phyloP scores from a whole-genome alignment of 2,329 filamentous ascomycete genomes.

The Myriosclerotinia duriaeana region DNA sequence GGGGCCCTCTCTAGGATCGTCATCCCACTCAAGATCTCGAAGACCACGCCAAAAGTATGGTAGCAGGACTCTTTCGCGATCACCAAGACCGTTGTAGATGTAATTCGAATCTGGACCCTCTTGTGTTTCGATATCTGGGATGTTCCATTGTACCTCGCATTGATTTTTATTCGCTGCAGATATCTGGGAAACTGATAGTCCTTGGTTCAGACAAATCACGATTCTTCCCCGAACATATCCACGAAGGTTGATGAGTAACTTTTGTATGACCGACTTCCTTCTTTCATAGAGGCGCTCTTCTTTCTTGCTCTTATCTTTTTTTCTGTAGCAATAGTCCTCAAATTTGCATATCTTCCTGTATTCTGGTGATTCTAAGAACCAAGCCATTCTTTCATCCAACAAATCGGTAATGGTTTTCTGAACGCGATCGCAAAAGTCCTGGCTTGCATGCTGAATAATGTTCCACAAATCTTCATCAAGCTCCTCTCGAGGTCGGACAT shows the following conservation, averaged over 20 bases:
- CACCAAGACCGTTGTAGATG: neutral
- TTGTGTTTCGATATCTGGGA: neutral
- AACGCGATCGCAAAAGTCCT: conserved; percentile 52
- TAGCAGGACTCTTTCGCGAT: conserved; percentile 12
- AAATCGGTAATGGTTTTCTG: conserved; percentile 41
- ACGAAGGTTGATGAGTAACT: conserved; percentile 5
- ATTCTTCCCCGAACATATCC: conserved; percentile 25
- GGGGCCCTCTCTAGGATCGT: neutral
- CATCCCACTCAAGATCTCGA: conserved; percentile 8
- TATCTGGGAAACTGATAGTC: neutral
- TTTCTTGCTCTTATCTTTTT: conserved; percentile 3
- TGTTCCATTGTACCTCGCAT: conserved; percentile 8
- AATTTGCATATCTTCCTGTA: conserved; percentile 39
- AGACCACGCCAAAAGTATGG: conserved; percentile 19
- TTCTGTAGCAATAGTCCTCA: conserved; percentile 20
- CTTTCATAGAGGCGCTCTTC: conserved; percentile 11
- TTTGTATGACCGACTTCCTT: conserved; percentile 14
- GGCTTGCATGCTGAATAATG: conserved; percentile 58
- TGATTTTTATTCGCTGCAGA: neutral
- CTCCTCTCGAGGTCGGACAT: conserved; percentile 49
- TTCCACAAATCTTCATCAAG: conserved; percentile 57
- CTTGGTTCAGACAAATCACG: conserved; percentile 1
- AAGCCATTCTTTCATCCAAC: conserved; percentile 42
- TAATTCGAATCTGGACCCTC: neutral
- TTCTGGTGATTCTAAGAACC: conserved; percentile 41